phyloP scores from a whole-genome alignment of 1,284 basidiomycete genomes.

The Tilletiopsis washingtonensis region DNA sequence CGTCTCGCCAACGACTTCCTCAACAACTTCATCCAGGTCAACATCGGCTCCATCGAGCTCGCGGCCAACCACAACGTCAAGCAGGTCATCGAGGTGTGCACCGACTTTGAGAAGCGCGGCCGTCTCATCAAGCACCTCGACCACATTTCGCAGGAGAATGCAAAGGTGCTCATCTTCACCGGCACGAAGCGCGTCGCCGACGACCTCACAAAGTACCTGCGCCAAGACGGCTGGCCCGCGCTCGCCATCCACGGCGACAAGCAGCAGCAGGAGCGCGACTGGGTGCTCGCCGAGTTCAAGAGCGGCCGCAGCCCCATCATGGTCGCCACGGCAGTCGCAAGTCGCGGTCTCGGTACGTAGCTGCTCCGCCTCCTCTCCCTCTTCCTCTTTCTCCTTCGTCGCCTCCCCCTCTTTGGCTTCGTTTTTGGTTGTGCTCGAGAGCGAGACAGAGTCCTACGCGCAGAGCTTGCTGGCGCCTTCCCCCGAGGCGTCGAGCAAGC shows the following conservation, averaged over 20 bases:
- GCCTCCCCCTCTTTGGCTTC: too few species aligned
- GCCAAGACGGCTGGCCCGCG: conserved; percentile 78
- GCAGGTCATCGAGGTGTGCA: conserved; percentile 92
- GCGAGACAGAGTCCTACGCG: too few species aligned
- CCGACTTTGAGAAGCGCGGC: conserved; percentile 92
- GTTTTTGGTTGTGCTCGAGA: too few species aligned
- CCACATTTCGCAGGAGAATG: conserved; percentile 89
- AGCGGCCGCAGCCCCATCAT: conserved; percentile 93
- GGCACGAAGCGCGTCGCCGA: conserved; percentile 96
- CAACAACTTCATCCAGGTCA: conserved; percentile 92
- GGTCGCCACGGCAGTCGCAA: conserved; percentile 76
- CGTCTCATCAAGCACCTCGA: conserved; percentile 97
- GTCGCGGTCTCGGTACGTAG: conserved; percentile 97
- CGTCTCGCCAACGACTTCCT: conserved; percentile 94
- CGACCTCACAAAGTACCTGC: conserved; percentile 74
- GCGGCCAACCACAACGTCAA: conserved; percentile 96
- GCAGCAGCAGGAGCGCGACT: conserved; percentile 83
- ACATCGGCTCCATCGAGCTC: conserved; percentile 96
- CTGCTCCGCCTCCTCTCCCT: conserved; percentile 5
- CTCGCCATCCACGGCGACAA: conserved; percentile 98
- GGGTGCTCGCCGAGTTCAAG: conserved; percentile 98
- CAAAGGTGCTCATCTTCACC: conserved; percentile 97
- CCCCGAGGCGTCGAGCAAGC: too few species aligned
- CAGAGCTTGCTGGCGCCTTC: too few species aligned
- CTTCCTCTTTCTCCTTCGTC: not conserved